Evolutionary conservation across 2,329 filamentous ascomycete genomes (phyloP).

Genomic region (Eutypella sp.): DNA sequence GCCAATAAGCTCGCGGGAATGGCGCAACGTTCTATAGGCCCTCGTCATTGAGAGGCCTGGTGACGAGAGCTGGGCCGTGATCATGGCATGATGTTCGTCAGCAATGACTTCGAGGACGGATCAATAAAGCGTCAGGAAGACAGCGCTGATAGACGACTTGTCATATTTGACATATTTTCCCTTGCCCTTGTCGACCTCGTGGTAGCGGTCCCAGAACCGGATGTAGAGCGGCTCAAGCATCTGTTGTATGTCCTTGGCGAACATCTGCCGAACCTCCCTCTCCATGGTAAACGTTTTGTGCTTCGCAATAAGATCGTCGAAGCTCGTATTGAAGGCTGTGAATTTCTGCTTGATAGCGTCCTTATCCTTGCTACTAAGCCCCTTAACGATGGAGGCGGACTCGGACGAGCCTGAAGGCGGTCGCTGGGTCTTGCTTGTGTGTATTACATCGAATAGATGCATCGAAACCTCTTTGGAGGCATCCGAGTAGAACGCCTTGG

Average conservation of each 20-base stretch:
- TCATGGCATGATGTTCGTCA: no score
- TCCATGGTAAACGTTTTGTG: conserved; percentile 90
- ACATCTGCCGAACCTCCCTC: conserved; percentile 73
- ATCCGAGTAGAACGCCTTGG: conserved; percentile 74
- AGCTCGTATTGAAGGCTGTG: conserved; percentile 79
- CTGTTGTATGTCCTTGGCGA: conserved; percentile 79
- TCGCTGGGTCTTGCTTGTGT: conserved; percentile 71
- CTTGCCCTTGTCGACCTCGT: conserved; percentile 95
- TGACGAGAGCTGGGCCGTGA: no score
- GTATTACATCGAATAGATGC: conserved; percentile 83
- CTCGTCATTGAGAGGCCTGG: no score
- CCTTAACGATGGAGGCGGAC: conserved; percentile 78
- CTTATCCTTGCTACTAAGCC: conserved; percentile 82
- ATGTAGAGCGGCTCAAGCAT: conserved; percentile 93
- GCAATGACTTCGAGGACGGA: conserved; percentile 11
- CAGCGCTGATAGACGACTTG: conserved; percentile 70
- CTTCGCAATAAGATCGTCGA: conserved; percentile 79
- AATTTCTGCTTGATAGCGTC: conserved; percentile 97
- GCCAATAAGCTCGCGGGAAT: no score
- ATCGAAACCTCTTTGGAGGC: conserved; percentile 84
- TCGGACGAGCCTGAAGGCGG: conserved; percentile 74
- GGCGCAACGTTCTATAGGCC: no score
- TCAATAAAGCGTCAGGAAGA: conserved; percentile 51
- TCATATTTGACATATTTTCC: conserved; percentile 99
- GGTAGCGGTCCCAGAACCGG: conserved; percentile 94